Percentiles rank a stretch among this genome's conserved stretches.
Conservation (phyloP, 176 grass and related monocot species). For the Ensete ventricosum region DNA sequence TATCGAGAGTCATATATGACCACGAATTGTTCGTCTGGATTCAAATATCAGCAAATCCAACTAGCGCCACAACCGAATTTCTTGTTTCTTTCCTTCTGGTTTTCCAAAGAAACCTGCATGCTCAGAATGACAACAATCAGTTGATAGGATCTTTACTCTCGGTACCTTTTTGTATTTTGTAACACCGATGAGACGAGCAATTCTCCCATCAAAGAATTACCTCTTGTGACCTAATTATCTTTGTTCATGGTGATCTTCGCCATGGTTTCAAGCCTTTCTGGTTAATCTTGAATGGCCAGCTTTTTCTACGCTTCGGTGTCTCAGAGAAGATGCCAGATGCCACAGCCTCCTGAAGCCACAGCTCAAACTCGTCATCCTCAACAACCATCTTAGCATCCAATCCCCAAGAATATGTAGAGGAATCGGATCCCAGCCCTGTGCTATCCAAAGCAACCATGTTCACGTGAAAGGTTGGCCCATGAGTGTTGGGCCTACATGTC, state of each 20-base stretch:
- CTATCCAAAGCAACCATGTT: constrained; percentile 85
- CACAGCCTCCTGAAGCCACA: constrained; percentile 88
- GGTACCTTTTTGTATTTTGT: neutral
- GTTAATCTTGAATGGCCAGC: constrained; percentile 91
- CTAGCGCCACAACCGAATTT: neutral
- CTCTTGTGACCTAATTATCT: neutral
- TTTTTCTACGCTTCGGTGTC: constrained; percentile 89
- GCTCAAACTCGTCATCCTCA: constrained; percentile 71
- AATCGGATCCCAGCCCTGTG: constrained; percentile 54
- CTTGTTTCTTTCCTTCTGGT: neutral
- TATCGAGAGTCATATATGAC: neutral
- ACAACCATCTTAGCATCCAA: constrained; percentile 81
- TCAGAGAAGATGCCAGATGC: constrained; percentile 78
- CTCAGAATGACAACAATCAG: neutral
- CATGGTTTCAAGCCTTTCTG: constrained; percentile 81
- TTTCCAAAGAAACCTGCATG: neutral
- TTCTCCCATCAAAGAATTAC: neutral
- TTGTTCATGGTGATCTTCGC: constrained; percentile 43
- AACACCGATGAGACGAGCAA: neutral
- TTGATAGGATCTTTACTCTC: neutral
- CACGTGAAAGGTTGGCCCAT: constrained; percentile 90
- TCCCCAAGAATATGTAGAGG: constrained; percentile 76
- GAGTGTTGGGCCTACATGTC: constrained; percentile 91
- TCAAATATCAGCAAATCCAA: neutral
- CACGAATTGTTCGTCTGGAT: neutral